phyloP scores from a whole-genome alignment of 2,329 filamentous ascomycete species.

The Penicillium sp. region DNA sequence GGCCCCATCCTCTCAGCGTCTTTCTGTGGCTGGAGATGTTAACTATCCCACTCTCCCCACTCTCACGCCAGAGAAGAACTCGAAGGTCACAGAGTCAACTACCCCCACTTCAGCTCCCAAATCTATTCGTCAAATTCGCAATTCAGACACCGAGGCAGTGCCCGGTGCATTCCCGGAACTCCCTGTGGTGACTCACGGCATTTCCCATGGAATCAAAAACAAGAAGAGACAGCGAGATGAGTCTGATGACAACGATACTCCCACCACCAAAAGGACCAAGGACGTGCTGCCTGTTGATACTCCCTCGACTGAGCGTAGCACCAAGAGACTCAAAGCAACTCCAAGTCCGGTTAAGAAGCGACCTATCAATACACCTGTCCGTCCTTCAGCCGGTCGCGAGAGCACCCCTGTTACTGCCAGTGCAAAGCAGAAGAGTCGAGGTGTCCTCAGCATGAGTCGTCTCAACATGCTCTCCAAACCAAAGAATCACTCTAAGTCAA shows the following conservation, averaged over 20 bases:
- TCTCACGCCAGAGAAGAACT: slow-evolving; percentile 39
- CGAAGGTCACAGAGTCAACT: slow-evolving; percentile 11
- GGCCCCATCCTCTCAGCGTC: slow-evolving; percentile 28
- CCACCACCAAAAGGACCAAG: slow-evolving; percentile 24
- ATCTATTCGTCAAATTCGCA: slow-evolving; percentile 45
- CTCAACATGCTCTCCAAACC: slow-evolving; percentile 52
- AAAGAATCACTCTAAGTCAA: slow-evolving; percentile 40
- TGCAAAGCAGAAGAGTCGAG: slow-evolving; percentile 30
- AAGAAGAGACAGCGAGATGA: slow-evolving; percentile 43
- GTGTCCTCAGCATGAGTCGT: slow-evolving; percentile 47
- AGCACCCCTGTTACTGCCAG: slow-evolving; percentile 36
- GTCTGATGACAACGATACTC: slow-evolving; percentile 29
- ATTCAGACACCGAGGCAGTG: slow-evolving; percentile 28
- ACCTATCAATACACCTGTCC: slow-evolving; percentile 33
- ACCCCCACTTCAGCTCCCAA: slow-evolving; percentile 26
- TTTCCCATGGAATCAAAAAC: slow-evolving; percentile 43
- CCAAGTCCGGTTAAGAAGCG: slow-evolving; percentile 40
- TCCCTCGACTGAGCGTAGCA: slow-evolving; percentile 30
- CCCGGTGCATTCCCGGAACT: slow-evolving; percentile 29
- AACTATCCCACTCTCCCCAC: slow-evolving; percentile 41
- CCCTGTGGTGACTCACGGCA: slow-evolving; percentile 41
- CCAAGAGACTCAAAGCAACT: slow-evolving; percentile 40
- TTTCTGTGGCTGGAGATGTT: slow-evolving; percentile 29
- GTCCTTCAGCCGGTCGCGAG: slow-evolving; percentile 20
- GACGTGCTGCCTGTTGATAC: slow-evolving; percentile 35